Conservation (phyloP, 257 asterid genomes). For the Gynochthodes officinalis region DNA sequence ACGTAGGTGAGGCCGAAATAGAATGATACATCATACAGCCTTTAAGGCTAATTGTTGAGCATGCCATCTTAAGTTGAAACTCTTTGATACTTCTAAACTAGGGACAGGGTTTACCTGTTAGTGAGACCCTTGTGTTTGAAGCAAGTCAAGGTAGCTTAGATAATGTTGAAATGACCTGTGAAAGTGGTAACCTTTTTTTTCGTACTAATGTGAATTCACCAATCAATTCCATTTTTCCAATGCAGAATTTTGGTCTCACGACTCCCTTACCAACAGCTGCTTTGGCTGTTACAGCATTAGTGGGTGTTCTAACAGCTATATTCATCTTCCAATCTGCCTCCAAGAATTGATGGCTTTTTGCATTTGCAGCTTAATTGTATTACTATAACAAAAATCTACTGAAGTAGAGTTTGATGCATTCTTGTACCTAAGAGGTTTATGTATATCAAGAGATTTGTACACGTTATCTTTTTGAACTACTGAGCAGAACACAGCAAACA, state of each 20-base stretch:
- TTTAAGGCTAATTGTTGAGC: neutral
- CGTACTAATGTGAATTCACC: too few relatives aligned
- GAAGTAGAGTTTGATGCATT: neutral
- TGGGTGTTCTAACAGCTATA: slow-evolving; percentile 70
- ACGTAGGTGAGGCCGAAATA: neutral
- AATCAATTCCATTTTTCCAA: neutral
- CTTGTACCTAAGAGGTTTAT: neutral
- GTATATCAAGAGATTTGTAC: neutral
- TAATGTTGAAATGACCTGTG: neutral
- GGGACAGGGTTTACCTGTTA: neutral
- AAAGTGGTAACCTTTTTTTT: neutral
- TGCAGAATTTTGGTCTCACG: slow-evolving; percentile 49
- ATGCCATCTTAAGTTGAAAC: neutral
- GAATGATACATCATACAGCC: neutral
- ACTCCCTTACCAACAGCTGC: slow-evolving; percentile 45
- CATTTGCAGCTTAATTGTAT: neutral
- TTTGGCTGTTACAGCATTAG: slow-evolving; percentile 69
- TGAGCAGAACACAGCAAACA: neutral
- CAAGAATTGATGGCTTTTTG: slow-evolving; percentile 36
- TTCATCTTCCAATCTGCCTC: slow-evolving; percentile 92
- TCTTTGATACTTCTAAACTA: neutral
- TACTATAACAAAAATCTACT: neutral
- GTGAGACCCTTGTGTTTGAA: neutral
- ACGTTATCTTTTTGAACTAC: neutral
- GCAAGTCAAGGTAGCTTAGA: neutral